Evolutionary conservation across 495 filamentous ascomycete genomes (phyloP), one percentile per base, ranked within the genome.

Genomic region (Pyrenopolyporus hunteri): DNA sequence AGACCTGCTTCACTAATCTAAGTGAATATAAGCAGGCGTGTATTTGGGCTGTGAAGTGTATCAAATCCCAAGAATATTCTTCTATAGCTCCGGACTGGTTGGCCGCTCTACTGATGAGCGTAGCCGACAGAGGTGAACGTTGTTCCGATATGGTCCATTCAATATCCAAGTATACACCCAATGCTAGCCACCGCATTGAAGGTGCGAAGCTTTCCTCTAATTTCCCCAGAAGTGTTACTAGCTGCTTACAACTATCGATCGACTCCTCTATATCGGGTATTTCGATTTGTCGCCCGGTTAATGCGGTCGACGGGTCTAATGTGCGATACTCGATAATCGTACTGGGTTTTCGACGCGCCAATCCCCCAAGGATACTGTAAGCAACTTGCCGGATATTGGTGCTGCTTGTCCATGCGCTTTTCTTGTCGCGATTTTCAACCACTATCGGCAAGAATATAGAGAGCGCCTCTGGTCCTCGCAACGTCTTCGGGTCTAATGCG

Each of bases 1-100:
- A 46, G 1, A 86, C 67, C 56, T 91, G 87, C 26, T 77, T 76
- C 2, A 86, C 63, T 55, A 91, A 86, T 22, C 88, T 80, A 0
- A 92, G 63, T 0, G 88, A 89, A 61, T 91, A 91, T 5, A 82
- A 73, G 3, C 80, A 80, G 2, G 83, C 83, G 23, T 89, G 83
- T 0, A 84, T 68, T 57, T 89, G 85, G 4, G 86, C 87, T 9
- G 78, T 65, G 8, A 89, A 77, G 43, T 92, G 88, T 16, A 90
- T 68, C 19, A 83, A 78, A 1, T 79, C 77, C 89, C 88, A 91
- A 6, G 75, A 73, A 62, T 62, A 22, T 42, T 66, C 5, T 44
- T 67, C 39, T 28, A 26, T 1, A 44, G 66, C n/a, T 50, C 64
- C 22, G 14, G 29, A 22, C 7, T 39, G 33, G n/a, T 7, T 37